A percentile compares a stretch with the other conserved stretches of the same genome.
Conservation (phyloP, 805 yeast genomes). For the Kodamaea lidongshanica region DNA sequence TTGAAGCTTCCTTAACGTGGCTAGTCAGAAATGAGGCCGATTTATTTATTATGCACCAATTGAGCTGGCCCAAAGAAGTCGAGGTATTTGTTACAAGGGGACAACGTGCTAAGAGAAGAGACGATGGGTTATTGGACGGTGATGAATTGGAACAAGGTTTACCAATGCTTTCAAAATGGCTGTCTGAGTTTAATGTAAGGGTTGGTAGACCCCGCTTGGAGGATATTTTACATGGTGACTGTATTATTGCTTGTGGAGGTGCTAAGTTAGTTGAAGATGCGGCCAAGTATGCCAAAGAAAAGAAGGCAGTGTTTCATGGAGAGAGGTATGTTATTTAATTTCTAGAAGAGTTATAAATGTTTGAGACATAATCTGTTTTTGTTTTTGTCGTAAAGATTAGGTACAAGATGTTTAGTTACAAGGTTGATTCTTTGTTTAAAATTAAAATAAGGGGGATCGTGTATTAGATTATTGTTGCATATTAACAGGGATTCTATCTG, state of each 20-base stretch:
- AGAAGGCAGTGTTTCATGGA: slow-evolving; percentile 33
- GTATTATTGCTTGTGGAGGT: slow-evolving; percentile 60
- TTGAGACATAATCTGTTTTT: too few species aligned
- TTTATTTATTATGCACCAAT: slow-evolving; percentile 38
- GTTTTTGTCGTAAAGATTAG: too few species aligned
- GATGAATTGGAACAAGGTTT: too few species aligned
- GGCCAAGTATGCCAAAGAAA: slow-evolving; percentile 27
- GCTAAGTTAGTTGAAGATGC: slow-evolving; percentile 36
- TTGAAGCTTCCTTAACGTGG: slow-evolving; percentile 50
- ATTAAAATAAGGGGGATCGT: too few species aligned
- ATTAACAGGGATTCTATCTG: too few species aligned
- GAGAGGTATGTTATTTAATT: slow-evolving; percentile 41
- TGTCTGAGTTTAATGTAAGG: slow-evolving; percentile 14
- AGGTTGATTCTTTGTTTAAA: too few species aligned
- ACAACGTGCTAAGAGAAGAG: slow-evolving; percentile 5
- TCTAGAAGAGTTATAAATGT: too few species aligned
- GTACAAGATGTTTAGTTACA: too few species aligned
- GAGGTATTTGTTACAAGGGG: slow-evolving; percentile 4
- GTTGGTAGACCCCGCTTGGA: slow-evolving; percentile 41
- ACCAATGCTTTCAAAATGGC: too few species aligned
- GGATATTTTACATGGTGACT: slow-evolving; percentile 28
- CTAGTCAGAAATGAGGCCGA: slow-evolving; percentile 43
- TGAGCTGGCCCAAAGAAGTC: slow-evolving; percentile 14
- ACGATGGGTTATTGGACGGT: too few species aligned
- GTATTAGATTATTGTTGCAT: too few species aligned